A percentile compares a stretch with the other conserved stretches of the same genome.
Evolutionary conservation across 306 rosid species (phyloP).

Genomic region (Quercus dentata): DNA sequence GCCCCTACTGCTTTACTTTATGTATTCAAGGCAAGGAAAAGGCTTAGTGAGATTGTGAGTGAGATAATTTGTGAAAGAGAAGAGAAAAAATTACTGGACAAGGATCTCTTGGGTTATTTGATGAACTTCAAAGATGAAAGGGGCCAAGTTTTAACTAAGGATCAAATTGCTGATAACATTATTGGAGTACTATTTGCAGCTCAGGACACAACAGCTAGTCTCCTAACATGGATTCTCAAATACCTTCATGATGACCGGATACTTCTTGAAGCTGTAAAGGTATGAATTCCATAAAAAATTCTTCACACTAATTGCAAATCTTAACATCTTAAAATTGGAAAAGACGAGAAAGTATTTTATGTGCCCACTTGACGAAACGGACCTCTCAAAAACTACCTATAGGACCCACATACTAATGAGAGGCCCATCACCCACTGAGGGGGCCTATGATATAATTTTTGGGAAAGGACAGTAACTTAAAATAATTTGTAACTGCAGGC

Average conservation of each 20-base stretch:
- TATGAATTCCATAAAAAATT: slow-evolving; percentile 5
- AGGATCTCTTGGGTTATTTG: slow-evolving; percentile 61
- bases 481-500: slow-evolving; percentile 38
- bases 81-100: slow-evolving; percentile 47
- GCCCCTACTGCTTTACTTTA: slow-evolving; percentile 1
- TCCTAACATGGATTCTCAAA: slow-evolving; percentile 84
- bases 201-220: slow-evolving; percentile 93
- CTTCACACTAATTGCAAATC: slow-evolving; percentile 9
- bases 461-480: not conserved
- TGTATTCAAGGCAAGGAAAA: slow-evolving; percentile 58
- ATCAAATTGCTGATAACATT: slow-evolving; percentile 85
- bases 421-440: too few species aligned
- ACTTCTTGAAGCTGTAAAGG: slow-evolving; percentile 70
- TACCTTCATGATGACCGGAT: slow-evolving; percentile 77
- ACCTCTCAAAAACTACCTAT: too few species aligned
- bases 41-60: slow-evolving; percentile 58
- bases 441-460: too few species aligned
- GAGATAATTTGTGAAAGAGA: slow-evolving; percentile 63
- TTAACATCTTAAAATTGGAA: not conserved
- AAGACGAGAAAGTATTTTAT: not conserved
- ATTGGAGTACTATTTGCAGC: slow-evolving; percentile 94
- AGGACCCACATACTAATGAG: too few species aligned
- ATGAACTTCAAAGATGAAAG: slow-evolving; percentile 54
- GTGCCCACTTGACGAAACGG: too few species aligned
- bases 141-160: slow-evolving; percentile 41